Conservation (phyloP, 2,329 filamentous ascomycete genomes). For the Beauveria sp. region DNA sequence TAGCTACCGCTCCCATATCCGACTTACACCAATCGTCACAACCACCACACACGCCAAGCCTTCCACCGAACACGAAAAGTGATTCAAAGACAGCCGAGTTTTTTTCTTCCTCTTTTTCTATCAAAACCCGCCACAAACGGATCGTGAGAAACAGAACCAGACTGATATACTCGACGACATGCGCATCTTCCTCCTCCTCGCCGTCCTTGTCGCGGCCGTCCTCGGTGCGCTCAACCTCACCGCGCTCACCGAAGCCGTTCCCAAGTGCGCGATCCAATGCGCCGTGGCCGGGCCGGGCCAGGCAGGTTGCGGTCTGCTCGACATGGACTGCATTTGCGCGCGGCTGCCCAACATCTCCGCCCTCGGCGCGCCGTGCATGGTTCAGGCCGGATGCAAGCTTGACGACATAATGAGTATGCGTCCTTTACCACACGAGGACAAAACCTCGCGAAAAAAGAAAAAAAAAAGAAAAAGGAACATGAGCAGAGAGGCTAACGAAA, state of each 20-base stretch:
- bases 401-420: constrained; percentile 29
- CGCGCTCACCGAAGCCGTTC: constrained; percentile 20
- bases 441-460: neutral
- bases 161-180: neutral
- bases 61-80: no score
- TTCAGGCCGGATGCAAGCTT: constrained; percentile 24
- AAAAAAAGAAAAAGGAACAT: no score
- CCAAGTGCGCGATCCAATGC: constrained; percentile 31
- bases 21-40: no score
- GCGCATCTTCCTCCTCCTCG: constrained; percentile 18
- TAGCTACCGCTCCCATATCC: no score
- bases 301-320: constrained; percentile 26
- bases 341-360: constrained; percentile 27
- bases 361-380: constrained; percentile 28
- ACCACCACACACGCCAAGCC: no score
- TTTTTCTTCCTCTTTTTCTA: neutral
- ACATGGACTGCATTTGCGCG: constrained; percentile 31
- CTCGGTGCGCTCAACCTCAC: constrained; percentile 19
- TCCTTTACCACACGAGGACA: neutral
- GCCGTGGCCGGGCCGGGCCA: constrained; percentile 23
- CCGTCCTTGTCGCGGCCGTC: constrained; percentile 18
- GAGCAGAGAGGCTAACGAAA: neutral
- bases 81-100: no score
- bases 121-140: neutral
- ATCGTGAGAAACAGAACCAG: neutral